These are phyloP conservation scores for Psilocybe sp. DNA, from an alignment of 768 basidiomycete genomes.

Conservation along the genomic window DNA sequence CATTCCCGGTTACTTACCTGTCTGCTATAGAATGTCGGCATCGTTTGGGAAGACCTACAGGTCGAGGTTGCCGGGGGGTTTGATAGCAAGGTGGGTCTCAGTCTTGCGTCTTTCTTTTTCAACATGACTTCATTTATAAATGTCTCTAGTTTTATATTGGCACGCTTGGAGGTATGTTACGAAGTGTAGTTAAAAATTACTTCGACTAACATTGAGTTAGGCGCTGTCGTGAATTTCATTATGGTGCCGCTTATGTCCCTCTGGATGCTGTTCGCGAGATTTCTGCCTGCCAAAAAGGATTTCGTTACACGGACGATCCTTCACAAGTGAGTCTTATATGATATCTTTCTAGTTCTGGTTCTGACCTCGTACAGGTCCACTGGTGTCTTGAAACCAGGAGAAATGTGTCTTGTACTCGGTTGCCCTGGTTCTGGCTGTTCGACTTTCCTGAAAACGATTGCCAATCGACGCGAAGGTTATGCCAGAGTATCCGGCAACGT, in stretches of 20 bases:
- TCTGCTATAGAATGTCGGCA: constrained; percentile 55
- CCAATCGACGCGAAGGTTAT: constrained; percentile 72
- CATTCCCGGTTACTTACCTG: not conserved
- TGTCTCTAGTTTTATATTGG: constrained; percentile 46
- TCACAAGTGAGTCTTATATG: constrained; percentile 41
- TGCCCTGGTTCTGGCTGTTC: constrained; percentile 84
- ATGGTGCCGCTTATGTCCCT: constrained; percentile 48
- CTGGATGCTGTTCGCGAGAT: constrained; percentile 36
- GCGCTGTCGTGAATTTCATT: constrained; percentile 52
- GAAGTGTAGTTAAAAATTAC: not conserved
- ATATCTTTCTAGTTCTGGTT: not conserved
- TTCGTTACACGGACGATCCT: constrained; percentile 50
- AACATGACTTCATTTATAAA: not conserved
- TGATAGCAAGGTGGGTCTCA: constrained; percentile 46
- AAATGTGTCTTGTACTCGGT: constrained; percentile 86
- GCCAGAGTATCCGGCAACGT: constrained; percentile 66
- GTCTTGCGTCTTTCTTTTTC: not conserved
- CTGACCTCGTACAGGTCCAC: constrained; percentile 41
- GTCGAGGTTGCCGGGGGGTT: constrained; percentile 58
- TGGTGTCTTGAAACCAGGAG: constrained; percentile 71
- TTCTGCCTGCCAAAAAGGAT: constrained; percentile 36
- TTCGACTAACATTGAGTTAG: constrained; percentile 23
- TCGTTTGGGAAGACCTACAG: constrained; percentile 69
- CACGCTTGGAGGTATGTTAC: constrained; percentile 55
- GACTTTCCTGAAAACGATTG: constrained; percentile 81